phyloP scores from a whole-genome alignment of 345 rosid genomes.

The Eucalyptus paniculata region DNA sequence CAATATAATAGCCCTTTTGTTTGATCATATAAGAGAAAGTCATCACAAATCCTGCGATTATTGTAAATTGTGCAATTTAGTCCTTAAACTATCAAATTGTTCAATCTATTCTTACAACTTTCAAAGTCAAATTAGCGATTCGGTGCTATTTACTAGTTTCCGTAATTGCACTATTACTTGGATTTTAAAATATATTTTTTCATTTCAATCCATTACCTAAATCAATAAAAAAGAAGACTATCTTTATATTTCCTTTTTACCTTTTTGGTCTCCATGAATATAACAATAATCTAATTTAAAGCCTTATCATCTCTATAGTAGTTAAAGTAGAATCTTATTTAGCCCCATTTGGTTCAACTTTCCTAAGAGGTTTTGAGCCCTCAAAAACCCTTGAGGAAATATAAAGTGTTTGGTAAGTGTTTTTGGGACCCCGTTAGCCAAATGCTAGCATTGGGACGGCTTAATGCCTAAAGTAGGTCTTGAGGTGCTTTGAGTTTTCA shows the following conservation, averaged over 20 bases:
- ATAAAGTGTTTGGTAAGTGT: too few species aligned
- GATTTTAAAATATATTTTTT: not conserved
- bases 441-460: too few species aligned
- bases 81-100: not conserved
- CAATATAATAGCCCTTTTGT: not conserved
- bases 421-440: too few species aligned
- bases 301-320: not conserved
- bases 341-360: fast-evolving
- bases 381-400: too few species aligned
- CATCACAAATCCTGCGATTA: fast-evolving
- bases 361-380: too few species aligned
- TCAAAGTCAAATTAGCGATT: not conserved
- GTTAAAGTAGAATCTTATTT: not conserved
- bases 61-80: not conserved
- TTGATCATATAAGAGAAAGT: not conserved
- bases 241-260: not conserved
- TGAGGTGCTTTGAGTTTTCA: too few species aligned
- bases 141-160: not conserved
- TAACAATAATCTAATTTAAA: not conserved
- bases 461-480: too few species aligned
- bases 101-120: not conserved
- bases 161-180: fast-evolving
- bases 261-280: not conserved
- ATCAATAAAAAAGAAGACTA: not conserved
- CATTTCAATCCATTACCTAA: not conserved